Percentiles rank a stretch among this genome's conserved stretches.
Conservation (phyloP, 1,139 yeast species). For the Saccharomyces pastorianus region DNA sequence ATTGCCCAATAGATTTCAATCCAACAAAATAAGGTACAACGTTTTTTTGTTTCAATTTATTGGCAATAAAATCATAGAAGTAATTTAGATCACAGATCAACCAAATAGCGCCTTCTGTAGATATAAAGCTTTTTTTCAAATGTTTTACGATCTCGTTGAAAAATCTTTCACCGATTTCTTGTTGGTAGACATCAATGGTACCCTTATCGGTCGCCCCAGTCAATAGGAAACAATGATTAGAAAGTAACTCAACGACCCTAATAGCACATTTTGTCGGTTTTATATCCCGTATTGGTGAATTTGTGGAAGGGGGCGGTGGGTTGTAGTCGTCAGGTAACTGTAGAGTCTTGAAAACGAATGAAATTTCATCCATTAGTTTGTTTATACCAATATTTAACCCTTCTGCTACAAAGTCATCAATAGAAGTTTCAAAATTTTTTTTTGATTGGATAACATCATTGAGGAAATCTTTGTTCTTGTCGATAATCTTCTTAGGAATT, state of each 20-base stretch:
- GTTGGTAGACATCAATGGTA: constrained; percentile 85
- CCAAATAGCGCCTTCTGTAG: constrained; percentile 74
- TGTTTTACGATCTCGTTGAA: constrained; percentile 70
- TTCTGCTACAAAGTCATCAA: constrained; percentile 85
- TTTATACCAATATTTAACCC: constrained; percentile 88
- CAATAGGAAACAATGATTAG: constrained; percentile 66
- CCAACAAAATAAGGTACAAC: constrained; percentile 74
- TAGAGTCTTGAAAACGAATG: constrained; percentile 41
- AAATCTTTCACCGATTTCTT: constrained; percentile 84
- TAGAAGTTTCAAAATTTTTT: constrained; percentile 65
- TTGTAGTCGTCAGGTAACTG: constrained; percentile 49
- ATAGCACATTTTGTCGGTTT: constrained; percentile 70
- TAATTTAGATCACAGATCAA: constrained; percentile 68
- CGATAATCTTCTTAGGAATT: constrained; percentile 50
- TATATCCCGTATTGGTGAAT: constrained; percentile 22
- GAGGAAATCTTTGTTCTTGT: constrained; percentile 65
- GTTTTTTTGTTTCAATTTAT: constrained; percentile 55
- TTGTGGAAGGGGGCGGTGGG: constrained; percentile 29
- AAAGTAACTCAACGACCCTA: constrained; percentile 52
- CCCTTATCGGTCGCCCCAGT: constrained; percentile 82
- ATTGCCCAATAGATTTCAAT: constrained; percentile 72
- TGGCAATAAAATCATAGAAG: constrained; percentile 61
- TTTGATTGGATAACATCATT: constrained; percentile 76
- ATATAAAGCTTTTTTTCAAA: constrained; percentile 58
- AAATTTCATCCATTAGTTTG: constrained; percentile 72